Percentiles rank a stretch among this genome's conserved stretches.
Conservation (phyloP, 208 protist species). For the Vickermania ingenoplastis region DNA sequence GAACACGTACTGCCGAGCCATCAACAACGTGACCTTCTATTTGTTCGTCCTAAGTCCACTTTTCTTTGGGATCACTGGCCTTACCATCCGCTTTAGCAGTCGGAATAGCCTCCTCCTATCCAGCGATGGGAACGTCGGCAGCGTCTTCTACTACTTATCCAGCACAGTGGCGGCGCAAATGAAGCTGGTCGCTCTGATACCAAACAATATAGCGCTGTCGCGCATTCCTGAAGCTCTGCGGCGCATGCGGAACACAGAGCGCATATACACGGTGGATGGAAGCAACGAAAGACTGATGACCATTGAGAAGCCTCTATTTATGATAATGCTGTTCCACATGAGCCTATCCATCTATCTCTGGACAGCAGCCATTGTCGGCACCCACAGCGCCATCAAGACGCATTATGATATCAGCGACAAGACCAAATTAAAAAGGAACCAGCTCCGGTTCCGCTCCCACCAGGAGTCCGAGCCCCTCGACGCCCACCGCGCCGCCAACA, state of each 20-base stretch:
- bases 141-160: conserved; percentile 36
- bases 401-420: conserved; percentile 76
- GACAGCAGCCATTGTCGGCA: conserved; percentile 37
- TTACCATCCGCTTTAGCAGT: conserved; percentile 28
- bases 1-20: conserved; percentile 51
- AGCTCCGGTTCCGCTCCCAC: conserved; percentile 36
- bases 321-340: conserved; percentile 29
- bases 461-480: conserved; percentile 49
- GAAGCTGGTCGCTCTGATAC: background rate
- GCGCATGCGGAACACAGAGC: background rate
- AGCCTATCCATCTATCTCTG: conserved; percentile 41
- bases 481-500: conserved; percentile 55
- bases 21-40: conserved; percentile 37
- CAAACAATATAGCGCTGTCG: background rate
- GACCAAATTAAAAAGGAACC: conserved; percentile 56
- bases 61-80: conserved; percentile 36
- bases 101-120: conserved; percentile 26
- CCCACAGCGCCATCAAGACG: conserved; percentile 52
- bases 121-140: conserved; percentile 36
- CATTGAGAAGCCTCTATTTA: conserved; percentile 19
- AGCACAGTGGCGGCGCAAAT: conserved; percentile 54
- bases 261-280: background rate
- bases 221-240: background rate
- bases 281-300: conserved; percentile 9
- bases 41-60: conserved; percentile 44